Conservation (phyloP, 108 stramenopile species). For the Pseudonitzschia multistriata region DNA sequence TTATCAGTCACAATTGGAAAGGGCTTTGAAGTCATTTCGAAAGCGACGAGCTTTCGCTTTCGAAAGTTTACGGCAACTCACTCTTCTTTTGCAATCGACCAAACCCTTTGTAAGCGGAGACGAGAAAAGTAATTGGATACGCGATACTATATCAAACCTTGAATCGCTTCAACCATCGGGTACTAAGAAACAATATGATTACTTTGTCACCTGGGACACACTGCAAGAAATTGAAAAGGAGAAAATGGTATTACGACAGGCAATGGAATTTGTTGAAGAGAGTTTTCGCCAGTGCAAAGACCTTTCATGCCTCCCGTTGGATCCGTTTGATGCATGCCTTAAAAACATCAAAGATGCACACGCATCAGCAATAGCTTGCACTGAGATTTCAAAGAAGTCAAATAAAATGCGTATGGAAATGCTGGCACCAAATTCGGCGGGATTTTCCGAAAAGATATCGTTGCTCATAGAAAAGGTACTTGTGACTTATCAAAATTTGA, state of each 20-base stretch:
- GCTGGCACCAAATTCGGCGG: not conserved
- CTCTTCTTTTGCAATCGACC: conserved; percentile 41
- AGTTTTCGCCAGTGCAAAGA: conserved; percentile 12
- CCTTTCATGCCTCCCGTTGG: conserved; percentile 18
- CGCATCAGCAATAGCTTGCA: too few relatives aligned
- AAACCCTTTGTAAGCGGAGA: conserved; percentile 24
- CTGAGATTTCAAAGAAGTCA: not conserved
- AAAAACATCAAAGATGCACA: conserved; percentile 3
- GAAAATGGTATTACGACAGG: conserved; percentile 27
- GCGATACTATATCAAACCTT: conserved; percentile 29
- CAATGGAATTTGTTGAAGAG: conserved; percentile 31
- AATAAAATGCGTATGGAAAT: not conserved
- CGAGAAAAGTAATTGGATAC: conserved; percentile 13
- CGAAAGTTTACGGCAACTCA: conserved; percentile 49
- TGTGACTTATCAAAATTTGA: conserved; percentile 27
- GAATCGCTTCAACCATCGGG: conserved; percentile 9
- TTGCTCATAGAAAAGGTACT: conserved; percentile 19
- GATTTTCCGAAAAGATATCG: conserved; percentile 10
- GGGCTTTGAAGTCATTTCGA: conserved; percentile 37
- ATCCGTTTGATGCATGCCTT: conserved; percentile 25
- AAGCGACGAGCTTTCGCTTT: conserved; percentile 21
- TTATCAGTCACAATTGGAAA: conserved; percentile 31
- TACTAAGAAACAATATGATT: not conserved
- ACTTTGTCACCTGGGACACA: conserved; percentile 15
- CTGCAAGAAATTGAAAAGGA: conserved; percentile 14